Evolutionary conservation across 257 asterid genomes (phyloP), one percentile per base, ranked within the genome.

Genomic region (Eustoma russellianum): DNA sequence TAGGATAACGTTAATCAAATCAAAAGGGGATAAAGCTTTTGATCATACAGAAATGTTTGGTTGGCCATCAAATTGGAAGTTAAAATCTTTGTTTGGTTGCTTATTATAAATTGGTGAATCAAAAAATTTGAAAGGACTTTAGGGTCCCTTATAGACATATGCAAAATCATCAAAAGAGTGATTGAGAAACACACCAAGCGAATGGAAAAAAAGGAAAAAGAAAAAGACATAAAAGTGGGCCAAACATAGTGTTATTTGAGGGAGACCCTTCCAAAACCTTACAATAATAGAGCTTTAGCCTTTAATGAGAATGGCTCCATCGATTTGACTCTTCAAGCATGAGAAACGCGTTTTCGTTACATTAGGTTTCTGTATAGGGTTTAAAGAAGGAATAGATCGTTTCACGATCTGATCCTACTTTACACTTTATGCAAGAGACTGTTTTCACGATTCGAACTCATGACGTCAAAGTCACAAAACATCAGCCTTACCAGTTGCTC

Each of bases 261-360:
- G 47, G 56, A 53, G 58, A 13, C 43, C n/a, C 15, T 10, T 55
- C 58, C 58, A n/a, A 60, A 40, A 45, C 55, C 52, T 46, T 47
- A 6, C 19, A 6, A 68, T 66, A 72, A 62, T 76, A 46, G 70
- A 71, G 78, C 66, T 63, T 51, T 43, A 33, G 52, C 12, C 9
- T 38, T 38, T 7, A 38, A 38, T 38, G 43, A 38, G 63, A 72
- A 76, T 64, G 72, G 71, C 56, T 65, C 62, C 54, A 15, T 49
- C 61, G 82, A 68, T 76, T 68, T 66, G 82, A 69, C 82, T 45
- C 62, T 58, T 72, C 82, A n/a, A n/a, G n/a, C n/a, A 53, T 35
- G 41, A 35, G 41, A 9, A 35, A 6, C n/a, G n/a, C n/a, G n/a
- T n/a, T n/a, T n/a, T n/a, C n/a, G n/a, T n/a, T n/a, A n/a, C n/a